A percentile compares a stretch with the other conserved stretches of the same genome.
Evolutionary conservation across 108 stramenopile species (phyloP).

Genomic region (Nitzschia putrida): DNA sequence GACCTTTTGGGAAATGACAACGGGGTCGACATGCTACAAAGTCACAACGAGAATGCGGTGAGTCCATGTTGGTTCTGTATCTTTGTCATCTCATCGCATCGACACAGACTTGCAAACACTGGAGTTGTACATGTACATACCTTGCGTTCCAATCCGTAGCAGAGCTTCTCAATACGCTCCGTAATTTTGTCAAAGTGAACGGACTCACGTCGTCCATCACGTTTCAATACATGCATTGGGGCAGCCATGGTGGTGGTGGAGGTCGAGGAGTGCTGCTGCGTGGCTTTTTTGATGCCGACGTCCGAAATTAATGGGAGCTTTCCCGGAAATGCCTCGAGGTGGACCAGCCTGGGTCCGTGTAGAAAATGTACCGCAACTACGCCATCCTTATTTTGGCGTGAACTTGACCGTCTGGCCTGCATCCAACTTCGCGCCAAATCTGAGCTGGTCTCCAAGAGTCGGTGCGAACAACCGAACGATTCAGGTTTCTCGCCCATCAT

Average conservation of each 20-base stretch:
- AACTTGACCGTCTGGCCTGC: neutral
- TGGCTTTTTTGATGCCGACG: slow-evolving; percentile 1
- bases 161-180: slow-evolving; percentile 93
- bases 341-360: neutral
- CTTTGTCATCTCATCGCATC: neutral
- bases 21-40: slow-evolving; percentile 85
- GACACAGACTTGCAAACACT: neutral
- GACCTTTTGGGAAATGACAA: slow-evolving; percentile 95
- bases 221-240: slow-evolving; percentile 92
- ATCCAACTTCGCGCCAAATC: slow-evolving; percentile 1
- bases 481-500: too few species aligned
- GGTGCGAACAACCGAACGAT: too few species aligned
- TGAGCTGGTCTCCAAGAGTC: too few species aligned
- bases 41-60: slow-evolving; percentile 4
- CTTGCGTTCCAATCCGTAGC: slow-evolving; percentile 94
- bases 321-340: too few species aligned
- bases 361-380: neutral
- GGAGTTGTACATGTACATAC: slow-evolving; percentile 39
- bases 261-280: slow-evolving; percentile 2
- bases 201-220: slow-evolving; percentile 90
- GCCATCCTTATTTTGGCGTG: neutral
- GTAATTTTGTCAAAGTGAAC: slow-evolving; percentile 99
- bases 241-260: neutral
- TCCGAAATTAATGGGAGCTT: neutral
- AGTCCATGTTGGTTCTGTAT: neutral